Conservation (phyloP, 1,139 yeast genomes). For the Lodderomyces elongisporus region DNA sequence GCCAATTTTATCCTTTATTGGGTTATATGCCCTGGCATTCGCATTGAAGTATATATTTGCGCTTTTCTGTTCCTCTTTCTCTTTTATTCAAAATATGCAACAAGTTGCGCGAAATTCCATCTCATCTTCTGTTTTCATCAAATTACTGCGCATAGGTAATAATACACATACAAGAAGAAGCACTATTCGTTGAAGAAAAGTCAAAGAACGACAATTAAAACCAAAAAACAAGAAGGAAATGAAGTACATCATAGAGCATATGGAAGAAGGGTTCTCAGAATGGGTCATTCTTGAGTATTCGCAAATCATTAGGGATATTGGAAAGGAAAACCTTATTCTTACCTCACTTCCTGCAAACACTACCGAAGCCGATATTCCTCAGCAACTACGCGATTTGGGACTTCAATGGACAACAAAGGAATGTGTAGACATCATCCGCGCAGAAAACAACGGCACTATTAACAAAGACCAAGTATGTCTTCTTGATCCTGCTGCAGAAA, state of each 20-base stretch:
- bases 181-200: too few species aligned
- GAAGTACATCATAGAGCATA: constrained; percentile 93
- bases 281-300: constrained; percentile 91
- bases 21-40: too few species aligned
- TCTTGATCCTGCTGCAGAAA: constrained; percentile 80
- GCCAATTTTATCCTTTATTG: too few species aligned
- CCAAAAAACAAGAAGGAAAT: too few species aligned
- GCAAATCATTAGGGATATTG: constrained; percentile 79
- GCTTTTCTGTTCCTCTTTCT: too few species aligned
- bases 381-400: constrained; percentile 53
- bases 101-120: too few species aligned
- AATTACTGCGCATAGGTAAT: too few species aligned
- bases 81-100: too few species aligned
- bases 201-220: too few species aligned
- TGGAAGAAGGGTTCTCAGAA: constrained; percentile 95
- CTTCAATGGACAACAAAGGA: constrained; percentile 80
- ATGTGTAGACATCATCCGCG: constrained; percentile 38
- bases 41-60: too few species aligned
- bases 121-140: too few species aligned
- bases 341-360: constrained; percentile 71
- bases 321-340: constrained; percentile 65
- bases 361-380: constrained; percentile 62
- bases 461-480: constrained; percentile 62
- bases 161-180: too few species aligned
- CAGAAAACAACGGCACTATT: constrained; percentile 26